phyloP scores from a whole-genome alignment of 176 grass and related monocot genomes.

The Carex kokanica region DNA sequence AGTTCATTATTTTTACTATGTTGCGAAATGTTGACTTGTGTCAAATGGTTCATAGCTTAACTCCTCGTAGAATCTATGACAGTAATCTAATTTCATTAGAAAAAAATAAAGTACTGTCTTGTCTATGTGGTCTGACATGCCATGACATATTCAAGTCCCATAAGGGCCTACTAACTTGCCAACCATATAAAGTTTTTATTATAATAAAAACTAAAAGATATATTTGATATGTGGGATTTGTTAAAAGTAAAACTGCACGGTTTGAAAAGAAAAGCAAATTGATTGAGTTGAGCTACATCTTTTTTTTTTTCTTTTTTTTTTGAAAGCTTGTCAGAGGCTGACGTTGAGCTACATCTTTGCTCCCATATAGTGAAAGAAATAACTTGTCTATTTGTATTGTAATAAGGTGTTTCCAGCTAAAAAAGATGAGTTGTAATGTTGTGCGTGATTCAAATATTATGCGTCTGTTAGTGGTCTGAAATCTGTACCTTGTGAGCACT shows the following conservation, averaged over 20 bases:
- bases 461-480: neutral
- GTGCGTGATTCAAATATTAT: neutral
- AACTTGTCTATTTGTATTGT: neutral
- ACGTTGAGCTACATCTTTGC: too few species aligned
- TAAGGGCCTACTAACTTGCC: neutral
- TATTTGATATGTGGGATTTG: too few species aligned
- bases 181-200: neutral
- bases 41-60: neutral
- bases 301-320: too few species aligned
- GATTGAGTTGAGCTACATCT: too few species aligned
- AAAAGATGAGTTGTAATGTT: neutral
- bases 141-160: neutral
- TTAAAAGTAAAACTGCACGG: too few species aligned
- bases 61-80: neutral
- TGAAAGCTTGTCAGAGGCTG: too few species aligned
- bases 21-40: neutral
- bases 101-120: neutral
- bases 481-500: neutral
- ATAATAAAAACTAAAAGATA: too few species aligned
- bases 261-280: too few species aligned
- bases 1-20: neutral
- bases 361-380: too few species aligned
- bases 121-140: neutral
- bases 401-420: neutral
- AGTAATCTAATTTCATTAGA: neutral